Evolutionary conservation across 768 basidiomycete genomes (phyloP), one percentile per base, ranked within the genome.

Genomic region (Serendipita sp.): DNA sequence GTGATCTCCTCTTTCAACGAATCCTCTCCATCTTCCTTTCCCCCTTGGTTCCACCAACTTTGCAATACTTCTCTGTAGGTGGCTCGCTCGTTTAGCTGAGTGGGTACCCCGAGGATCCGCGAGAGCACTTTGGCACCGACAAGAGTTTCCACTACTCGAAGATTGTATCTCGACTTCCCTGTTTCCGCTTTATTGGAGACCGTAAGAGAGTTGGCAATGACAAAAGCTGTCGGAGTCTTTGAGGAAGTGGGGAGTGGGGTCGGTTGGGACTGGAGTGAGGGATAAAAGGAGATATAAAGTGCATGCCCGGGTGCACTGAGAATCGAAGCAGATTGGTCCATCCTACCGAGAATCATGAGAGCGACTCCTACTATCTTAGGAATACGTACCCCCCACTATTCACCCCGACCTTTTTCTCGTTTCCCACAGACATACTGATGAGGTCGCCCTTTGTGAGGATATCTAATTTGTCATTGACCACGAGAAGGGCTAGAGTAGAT

Each of bases 251-350:
- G 83, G 7, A 96, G 80, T 1, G 80, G 81, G 7, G 88, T 82
- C 0, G 84, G 82, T 30, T 83, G 79, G 0, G 88, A 86, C 54
- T 77, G 70, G 10, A 95, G 81, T 13, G 75, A 74, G 0, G 92
- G 92, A 72, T 83, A 86, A 79, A 94, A 95, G 24, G 85, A 80
- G 68, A 92, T 86, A 71, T 88, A 88, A 37, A 90, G 80, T 0
- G 89, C 86, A 5, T 86, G 83, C 24, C 81, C 79, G 0, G 86
- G 78, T 30, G 80, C 77, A 15, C 83, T 86, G 68, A 94, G 86
- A 44, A 92, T 85, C 0, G 89, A 92, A 0, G 91, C 89, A 1
- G 91, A 87, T 78, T 93, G 91, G 72, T 95, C 92, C 87, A 94
- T 89, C 30, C 89, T 88, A 58, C 4, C 38, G 54, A 3, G 5